A percentile compares a stretch with the other conserved stretches of the same genome.
phyloP scores from a whole-genome alignment of 2,329 filamentous ascomycete genomes.

The Aspergillus nomiae region DNA sequence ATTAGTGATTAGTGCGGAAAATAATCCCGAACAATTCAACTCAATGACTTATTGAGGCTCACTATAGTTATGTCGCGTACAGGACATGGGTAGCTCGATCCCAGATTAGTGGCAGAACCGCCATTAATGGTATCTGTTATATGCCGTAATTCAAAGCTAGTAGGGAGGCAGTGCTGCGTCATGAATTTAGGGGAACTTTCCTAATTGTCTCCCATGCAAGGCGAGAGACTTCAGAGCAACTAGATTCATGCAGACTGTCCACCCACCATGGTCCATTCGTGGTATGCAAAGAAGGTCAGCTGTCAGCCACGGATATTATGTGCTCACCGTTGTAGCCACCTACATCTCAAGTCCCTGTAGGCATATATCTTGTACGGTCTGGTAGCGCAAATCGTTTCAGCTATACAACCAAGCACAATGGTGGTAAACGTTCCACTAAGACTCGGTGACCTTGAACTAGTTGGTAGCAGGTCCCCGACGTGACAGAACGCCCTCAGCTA shows the following conservation, averaged over 20 bases:
- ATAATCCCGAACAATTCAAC: not conserved
- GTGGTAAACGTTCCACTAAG: not conserved
- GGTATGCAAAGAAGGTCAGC: not conserved
- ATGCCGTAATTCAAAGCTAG: not conserved
- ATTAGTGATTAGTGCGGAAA: not conserved
- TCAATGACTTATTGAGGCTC: not conserved
- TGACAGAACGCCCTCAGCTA: conserved; percentile 5
- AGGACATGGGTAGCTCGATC: not conserved
- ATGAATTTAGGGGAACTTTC: not conserved
- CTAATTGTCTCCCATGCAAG: not conserved
- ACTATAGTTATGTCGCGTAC: not conserved
- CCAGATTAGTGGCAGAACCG: not conserved
- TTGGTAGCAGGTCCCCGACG: not conserved
- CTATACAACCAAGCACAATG: not conserved
- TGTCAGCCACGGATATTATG: not conserved
- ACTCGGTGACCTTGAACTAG: not conserved
- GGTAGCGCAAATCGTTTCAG: not conserved
- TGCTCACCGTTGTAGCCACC: not conserved
- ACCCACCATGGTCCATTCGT: not conserved
- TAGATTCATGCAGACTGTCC: not conserved
- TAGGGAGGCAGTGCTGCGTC: not conserved
- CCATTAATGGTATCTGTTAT: not conserved
- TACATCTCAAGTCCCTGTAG: not conserved
- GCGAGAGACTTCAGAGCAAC: not conserved
- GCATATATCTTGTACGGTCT: not conserved